Evolutionary conservation across 2,329 filamentous ascomycete genomes (phyloP).

Genomic region (Graphiopsis chlorocephala): DNA sequence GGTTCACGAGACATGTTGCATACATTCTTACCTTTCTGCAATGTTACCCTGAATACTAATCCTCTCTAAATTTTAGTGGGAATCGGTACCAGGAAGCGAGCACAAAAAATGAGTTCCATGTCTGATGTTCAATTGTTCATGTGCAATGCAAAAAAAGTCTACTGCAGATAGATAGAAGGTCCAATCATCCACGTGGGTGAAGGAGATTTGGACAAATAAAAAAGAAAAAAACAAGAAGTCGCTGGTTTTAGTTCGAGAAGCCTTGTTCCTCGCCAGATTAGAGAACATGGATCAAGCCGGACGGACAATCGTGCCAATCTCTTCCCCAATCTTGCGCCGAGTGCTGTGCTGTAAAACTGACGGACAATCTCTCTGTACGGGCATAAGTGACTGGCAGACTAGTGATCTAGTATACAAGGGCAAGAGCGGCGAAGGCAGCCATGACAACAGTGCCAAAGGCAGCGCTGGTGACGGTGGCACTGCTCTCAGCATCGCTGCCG

Average conservation of each 20-base stretch:
- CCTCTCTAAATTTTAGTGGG: too few species aligned
- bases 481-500: neutral
- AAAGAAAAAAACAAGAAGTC: neutral
- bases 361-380: neutral
- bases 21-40: too few species aligned
- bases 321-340: neutral
- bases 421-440: conserved; percentile 7
- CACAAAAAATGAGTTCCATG: neutral
- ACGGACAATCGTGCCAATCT: neutral
- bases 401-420: conserved; percentile 5
- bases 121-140: neutral
- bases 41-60: too few species aligned
- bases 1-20: too few species aligned
- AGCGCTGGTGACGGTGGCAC: neutral
- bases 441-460: conserved; percentile 9
- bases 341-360: conserved; percentile 1
- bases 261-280: neutral
- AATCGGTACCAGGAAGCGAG: too few species aligned
- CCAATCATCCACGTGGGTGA: neutral
- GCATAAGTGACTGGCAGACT: neutral
- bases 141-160: conserved; percentile 4
- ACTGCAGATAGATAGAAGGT: neutral
- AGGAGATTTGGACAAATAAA: neutral
- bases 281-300: neutral
- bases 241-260: neutral